These are phyloP conservation scores for Mortierella sp. DNA, from an alignment of 371 early-diverging fungal genomes.

Conservation along the genomic window DNA sequence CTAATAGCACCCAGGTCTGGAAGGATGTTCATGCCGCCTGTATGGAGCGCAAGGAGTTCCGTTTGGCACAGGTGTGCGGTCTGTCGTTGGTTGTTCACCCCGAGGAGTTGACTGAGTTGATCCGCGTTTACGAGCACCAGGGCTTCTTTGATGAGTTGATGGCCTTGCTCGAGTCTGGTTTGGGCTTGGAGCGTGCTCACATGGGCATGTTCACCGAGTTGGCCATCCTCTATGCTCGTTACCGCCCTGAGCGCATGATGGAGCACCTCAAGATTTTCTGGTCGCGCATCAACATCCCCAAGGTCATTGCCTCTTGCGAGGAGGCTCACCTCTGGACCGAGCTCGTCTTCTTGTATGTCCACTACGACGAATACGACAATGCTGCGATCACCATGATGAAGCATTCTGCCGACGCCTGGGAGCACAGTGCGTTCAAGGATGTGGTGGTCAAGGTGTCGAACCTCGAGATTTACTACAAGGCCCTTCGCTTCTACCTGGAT, in stretches of 20 bases:
- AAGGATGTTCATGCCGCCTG: constrained; percentile 98
- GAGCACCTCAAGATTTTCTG: constrained; percentile 97
- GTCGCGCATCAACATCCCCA: constrained; percentile 97
- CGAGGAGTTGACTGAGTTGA: constrained; percentile 93
- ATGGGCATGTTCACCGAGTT: constrained; percentile 99
- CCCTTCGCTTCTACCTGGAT: constrained; percentile 95
- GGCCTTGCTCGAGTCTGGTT: constrained; percentile 89
- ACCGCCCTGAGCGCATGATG: constrained; percentile 94
- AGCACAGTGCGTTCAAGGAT: constrained; percentile 96
- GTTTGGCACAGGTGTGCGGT: constrained; percentile 98
- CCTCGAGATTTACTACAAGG: constrained; percentile 97
- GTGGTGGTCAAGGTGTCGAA: constrained; percentile 96
- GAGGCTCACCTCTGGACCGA: constrained; percentile 98
- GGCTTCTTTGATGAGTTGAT: constrained; percentile 95
- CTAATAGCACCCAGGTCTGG: constrained; percentile 97
- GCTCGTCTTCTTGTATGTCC: constrained; percentile 96
- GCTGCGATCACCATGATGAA: constrained; percentile 95
- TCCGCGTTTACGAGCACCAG: constrained; percentile 87
- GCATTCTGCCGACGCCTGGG: constrained; percentile 95
- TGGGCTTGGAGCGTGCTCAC: constrained; percentile 98
- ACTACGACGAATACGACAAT: constrained; percentile 98
- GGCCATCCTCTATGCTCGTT: constrained; percentile 95
- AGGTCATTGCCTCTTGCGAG: constrained; percentile 96
- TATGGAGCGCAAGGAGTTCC: constrained; percentile 94
- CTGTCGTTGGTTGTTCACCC: constrained; percentile 96